Base-by-base conservation (phyloP, 768 basidiomycete genomes). In the Mycena vulgaris region DNA sequence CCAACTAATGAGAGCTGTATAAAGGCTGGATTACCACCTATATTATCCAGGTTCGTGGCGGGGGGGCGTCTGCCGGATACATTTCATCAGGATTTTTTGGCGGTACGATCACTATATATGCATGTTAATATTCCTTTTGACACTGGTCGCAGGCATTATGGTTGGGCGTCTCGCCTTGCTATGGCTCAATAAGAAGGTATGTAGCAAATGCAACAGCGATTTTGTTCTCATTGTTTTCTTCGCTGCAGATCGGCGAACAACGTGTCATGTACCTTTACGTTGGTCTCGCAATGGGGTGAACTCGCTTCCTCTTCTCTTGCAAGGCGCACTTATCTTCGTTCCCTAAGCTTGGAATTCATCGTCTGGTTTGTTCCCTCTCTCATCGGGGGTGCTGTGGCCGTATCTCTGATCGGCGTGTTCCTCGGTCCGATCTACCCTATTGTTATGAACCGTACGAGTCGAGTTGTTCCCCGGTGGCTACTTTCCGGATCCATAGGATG, bases 361-460 rank as follows among this genome's bases (percentile, higher is more conserved):
- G 81, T 94, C 42, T 95, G 93, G 93, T 83, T 91, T 40, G 87
- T 90, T 0, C 90, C 90, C 31, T 90, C 88, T 9, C 81, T 94
- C 35, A 81, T 92, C 21, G 91, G 88, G 2, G 85, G 88, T 69
- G 92, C 88, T 1, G 83, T 93, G 3, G 88, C 90, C 0, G 84
- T 94, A 31, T 85, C 90, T 5, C 72, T 93, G 39, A 80, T 93
- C 17, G 93, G 93, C 27, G 57, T 93, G 9, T 77, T 93, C 35
- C 82, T 95, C 19, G 93, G 92, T 0, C 92, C 92, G 2, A 88
- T 94, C 82, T 94, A 91, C 75, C 92, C 92, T 1, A 87, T 93
- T 52, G 84, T 89, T 21, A 90, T 95, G 88, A 93, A 92, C 75
- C 88, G 91, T 45, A 83, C 90, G 1, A 86, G 89, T 9, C 85